These are phyloP conservation scores for Cercospora berteroae DNA, from an alignment of 2,329 filamentous ascomycete species.

Conservation along the genomic window DNA sequence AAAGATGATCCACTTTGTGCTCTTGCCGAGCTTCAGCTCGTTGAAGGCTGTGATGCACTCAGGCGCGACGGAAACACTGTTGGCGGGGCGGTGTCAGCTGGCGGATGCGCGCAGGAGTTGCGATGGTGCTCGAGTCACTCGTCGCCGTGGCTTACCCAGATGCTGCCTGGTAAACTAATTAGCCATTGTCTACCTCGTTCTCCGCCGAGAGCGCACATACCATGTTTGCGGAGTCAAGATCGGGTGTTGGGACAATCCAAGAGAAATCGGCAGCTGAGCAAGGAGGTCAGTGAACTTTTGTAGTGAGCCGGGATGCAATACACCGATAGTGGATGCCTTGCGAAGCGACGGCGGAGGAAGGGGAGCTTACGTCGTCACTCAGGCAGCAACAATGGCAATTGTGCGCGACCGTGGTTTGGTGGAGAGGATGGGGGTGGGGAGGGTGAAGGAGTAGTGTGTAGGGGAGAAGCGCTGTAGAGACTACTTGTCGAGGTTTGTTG, in stretches of 20 bases:
- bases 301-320: background rate
- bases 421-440: background rate
- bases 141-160: constrained; percentile 23
- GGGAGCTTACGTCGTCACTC: constrained; percentile 5
- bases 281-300: constrained; percentile 13
- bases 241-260: constrained; percentile 11
- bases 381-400: background rate
- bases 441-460: background rate
- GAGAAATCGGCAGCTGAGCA: constrained; percentile 8
- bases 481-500: constrained; percentile 1
- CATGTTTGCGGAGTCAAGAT: constrained; percentile 17
- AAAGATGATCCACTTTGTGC: constrained; percentile 80
- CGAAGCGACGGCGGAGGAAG: background rate
- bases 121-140: constrained; percentile 11
- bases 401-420: constrained; percentile 1
- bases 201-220: constrained; percentile 6
- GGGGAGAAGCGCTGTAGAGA: background rate
- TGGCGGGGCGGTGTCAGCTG: constrained; percentile 15
- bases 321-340: constrained; percentile 8
- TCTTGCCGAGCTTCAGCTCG: constrained; percentile 78
- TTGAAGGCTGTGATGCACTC: constrained; percentile 72
- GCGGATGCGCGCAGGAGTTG: background rate
- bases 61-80: constrained; percentile 67
- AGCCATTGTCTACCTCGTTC: background rate
- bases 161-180: constrained; percentile 20